A percentile compares a stretch with the other conserved stretches of the same genome.
Conservation (phyloP, 345 rosid species). For the Psidium friedrichsthalianum region DNA sequence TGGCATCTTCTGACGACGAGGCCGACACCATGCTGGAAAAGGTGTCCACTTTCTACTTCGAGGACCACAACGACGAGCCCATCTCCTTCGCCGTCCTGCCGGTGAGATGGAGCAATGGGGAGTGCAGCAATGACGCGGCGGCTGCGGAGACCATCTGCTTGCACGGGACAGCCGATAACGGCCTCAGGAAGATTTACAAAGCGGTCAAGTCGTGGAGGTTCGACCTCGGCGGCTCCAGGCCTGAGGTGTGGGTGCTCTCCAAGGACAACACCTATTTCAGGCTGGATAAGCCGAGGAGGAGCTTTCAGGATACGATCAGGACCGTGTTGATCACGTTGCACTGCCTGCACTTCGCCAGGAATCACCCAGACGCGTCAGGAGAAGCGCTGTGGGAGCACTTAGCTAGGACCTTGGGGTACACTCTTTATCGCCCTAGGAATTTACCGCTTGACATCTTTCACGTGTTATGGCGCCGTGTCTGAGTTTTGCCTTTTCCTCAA, state of each 20-base stretch:
- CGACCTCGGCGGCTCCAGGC: conserved; percentile 31
- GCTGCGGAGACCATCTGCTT: conserved; percentile 21
- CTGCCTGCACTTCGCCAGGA: conserved; percentile 41
- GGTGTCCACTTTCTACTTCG: conserved; percentile 47
- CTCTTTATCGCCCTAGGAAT: background rate
- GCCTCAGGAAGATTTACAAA: conserved; percentile 45
- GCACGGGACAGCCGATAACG: conserved; percentile 48
- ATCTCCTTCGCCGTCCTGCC: conserved; percentile 59
- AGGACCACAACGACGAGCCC: conserved; percentile 39
- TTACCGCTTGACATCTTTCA: background rate
- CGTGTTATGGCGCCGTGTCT: background rate
- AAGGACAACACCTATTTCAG: conserved; percentile 54
- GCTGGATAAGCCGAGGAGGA: conserved; percentile 72
- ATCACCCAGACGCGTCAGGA: conserved; percentile 45
- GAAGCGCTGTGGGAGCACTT: conserved; percentile 61
- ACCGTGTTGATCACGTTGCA: conserved; percentile 40
- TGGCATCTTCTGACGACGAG: conserved; percentile 72
- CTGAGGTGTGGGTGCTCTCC: conserved; percentile 53
- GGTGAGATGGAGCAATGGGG: conserved; percentile 32
- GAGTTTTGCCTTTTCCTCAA: background rate
- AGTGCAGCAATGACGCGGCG: conserved; percentile 7
- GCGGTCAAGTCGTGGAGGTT: conserved; percentile 69
- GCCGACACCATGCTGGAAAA: conserved; percentile 28
- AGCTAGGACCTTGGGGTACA: conserved; percentile 44
- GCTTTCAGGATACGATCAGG: conserved; percentile 40